A percentile compares a stretch with the other conserved stretches of the same genome.
Conservation (phyloP, 352 stramenopile genomes). For the Halophytophthora batemanensis region DNA sequence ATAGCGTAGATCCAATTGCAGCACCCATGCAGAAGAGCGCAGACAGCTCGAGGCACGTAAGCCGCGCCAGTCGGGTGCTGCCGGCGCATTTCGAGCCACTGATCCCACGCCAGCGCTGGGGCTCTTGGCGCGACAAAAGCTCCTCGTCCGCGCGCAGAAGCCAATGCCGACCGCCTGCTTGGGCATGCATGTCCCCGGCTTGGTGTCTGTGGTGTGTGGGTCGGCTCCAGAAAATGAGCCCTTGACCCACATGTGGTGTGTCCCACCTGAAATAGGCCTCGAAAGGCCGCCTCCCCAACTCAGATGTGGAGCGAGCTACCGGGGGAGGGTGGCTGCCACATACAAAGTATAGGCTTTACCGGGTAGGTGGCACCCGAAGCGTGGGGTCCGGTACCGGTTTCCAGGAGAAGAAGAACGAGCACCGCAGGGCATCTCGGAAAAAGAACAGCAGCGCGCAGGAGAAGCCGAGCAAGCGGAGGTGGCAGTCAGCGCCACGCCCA, state of each 20-base stretch:
- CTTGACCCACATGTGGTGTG: conserved; percentile 8
- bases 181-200: neutral
- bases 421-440: neutral
- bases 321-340: neutral
- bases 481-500: neutral
- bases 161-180: no score
- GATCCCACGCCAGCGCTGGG: no score
- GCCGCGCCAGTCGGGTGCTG: no score
- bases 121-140: no score
- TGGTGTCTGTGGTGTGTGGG: conserved; percentile 2
- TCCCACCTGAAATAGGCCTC: conserved; percentile 11
- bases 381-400: conserved; percentile 16
- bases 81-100: no score
- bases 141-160: no score
- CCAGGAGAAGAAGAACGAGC: conserved; percentile 21
- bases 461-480: conserved; percentile 14
- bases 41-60: no score
- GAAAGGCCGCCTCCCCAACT: conserved; percentile 23
- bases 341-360: conserved; percentile 35
- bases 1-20: no score
- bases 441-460: conserved; percentile 13
- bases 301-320: no score
- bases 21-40: no score
- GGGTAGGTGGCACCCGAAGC: conserved; percentile 21
- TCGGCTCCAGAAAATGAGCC: no score